A percentile compares a stretch with the other conserved stretches of the same genome.
Evolutionary conservation across 192 early-diverging fungal species (phyloP).

Genomic region (Chytriomyces sp.): DNA sequence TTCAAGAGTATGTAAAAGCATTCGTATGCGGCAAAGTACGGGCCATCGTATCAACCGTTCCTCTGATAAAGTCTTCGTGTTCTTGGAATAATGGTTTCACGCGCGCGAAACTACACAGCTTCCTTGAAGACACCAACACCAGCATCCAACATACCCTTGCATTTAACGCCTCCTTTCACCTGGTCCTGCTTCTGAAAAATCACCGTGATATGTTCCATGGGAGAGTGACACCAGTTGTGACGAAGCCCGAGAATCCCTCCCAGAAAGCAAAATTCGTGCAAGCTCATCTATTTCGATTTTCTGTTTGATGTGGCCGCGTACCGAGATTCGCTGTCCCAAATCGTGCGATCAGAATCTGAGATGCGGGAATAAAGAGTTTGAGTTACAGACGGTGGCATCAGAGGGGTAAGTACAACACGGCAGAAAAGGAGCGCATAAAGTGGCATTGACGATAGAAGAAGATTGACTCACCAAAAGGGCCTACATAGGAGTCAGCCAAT

Average conservation of each 20-base stretch:
- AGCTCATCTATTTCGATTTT: constrained; percentile 61
- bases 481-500: constrained; percentile 94
- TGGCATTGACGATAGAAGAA: constrained; percentile 3
- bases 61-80: constrained; percentile 76
- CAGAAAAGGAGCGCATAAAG: no score
- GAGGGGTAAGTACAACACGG: no score
- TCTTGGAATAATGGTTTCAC: no score
- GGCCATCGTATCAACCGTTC: constrained; percentile 93
- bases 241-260: constrained; percentile 95
- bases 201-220: constrained; percentile 96
- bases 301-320: constrained; percentile 62
- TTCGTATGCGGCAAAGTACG: constrained; percentile 97
- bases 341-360: constrained; percentile 57
- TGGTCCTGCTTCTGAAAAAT: constrained; percentile 84
- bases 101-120: constrained; percentile 31
- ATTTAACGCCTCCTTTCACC: constrained; percentile 69
- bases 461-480: constrained; percentile 70
- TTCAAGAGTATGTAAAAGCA: constrained; percentile 63
- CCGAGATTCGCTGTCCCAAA: constrained; percentile 75
- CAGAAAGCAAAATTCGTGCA: constrained; percentile 83
- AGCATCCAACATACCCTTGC: constrained; percentile 93
- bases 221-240: constrained; percentile 92
- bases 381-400: no score
- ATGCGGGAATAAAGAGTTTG: background rate
- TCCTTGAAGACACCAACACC: constrained; percentile 80